Conservation (phyloP, 192 early-diverging fungal species). For the Entophlyctis luteolus region DNA sequence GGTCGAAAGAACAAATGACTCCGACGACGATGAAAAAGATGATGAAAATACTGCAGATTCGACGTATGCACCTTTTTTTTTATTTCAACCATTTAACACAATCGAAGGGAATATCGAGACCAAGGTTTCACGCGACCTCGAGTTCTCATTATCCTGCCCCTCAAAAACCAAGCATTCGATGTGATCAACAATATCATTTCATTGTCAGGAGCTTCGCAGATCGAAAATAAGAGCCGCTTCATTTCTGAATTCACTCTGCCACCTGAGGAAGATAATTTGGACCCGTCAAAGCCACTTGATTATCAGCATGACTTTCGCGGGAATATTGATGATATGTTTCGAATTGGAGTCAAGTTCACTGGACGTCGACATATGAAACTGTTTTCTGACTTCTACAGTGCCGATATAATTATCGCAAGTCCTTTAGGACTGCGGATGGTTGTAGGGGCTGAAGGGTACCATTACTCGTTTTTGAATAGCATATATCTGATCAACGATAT, state of each 20-base stretch:
- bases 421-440: conserved; percentile 87
- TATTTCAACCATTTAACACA: neutral
- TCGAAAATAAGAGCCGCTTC: conserved; percentile 81
- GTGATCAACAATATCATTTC: conserved; percentile 72
- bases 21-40: neutral
- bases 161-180: conserved; percentile 76
- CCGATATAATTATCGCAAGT: conserved; percentile 88
- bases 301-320: conserved; percentile 80
- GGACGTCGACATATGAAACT: conserved; percentile 83
- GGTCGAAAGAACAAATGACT: no score
- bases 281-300: conserved; percentile 72
- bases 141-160: conserved; percentile 84
- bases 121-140: conserved; percentile 94
- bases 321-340: conserved; percentile 94
- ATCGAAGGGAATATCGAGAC: conserved; percentile 72
- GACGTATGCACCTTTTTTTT: neutral
- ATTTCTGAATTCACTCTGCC: conserved; percentile 71
- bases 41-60: conserved; percentile 49
- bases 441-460: conserved; percentile 74
- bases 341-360: conserved; percentile 85
- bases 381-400: conserved; percentile 81
- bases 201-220: conserved; percentile 76
- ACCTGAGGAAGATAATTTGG: conserved; percentile 55
- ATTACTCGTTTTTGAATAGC: neutral
- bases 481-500: neutral